Base-by-base conservation (phyloP, 352 stramenopile species). In the Pythium insidiosum region DNA sequence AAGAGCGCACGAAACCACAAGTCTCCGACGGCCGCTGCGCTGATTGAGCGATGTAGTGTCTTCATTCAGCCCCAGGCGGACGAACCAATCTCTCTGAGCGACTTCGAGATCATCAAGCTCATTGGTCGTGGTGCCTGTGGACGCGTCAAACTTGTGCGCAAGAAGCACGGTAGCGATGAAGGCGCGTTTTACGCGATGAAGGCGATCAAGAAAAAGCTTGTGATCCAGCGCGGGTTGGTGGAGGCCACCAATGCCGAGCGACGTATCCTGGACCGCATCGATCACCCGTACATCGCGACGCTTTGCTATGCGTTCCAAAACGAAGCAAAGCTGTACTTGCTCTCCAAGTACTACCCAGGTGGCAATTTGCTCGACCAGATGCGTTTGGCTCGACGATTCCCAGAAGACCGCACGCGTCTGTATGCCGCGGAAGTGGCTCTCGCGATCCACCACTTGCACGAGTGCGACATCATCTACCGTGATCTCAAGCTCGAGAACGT, bases 401-500 rank as follows among this genome's bases (percentile, higher is more conserved):
- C 72, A 1, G 95, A 98, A 67, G 66, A 88, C 47, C 75, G 91
- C 38, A 93, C 94, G 16, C 68, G 85, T 26, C 90, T 99, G 63
- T 99, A 99, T 69, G 80, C 94, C 10, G 95, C 96, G 6, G 88
- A 99, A 61, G 96, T 99, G 40, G 80, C 91, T 38, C 71, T 98
- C 2, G 97, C 97, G 19, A 93, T 99, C 38, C 69, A 90, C 44
- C 79, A 97, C 58, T 60, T 98, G 53, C 92, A 98, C 70, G 56
- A 78, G 36, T 79, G 94, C 50, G 78, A 97, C 72, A 97, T 98
- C 66, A 96, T 98, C 58, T 98, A 98, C 74, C 79, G 96, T 26
- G 95, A 99, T 63, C 73, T 99, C 22, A 99, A 99, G 72, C 91
- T 97, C 28, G 96, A 99, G 63, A 99, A 99, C 60, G 92, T 99